Evolutionary conservation across 2,329 filamentous ascomycete species (phyloP).

Genomic region (Fonsecaea multimorphosa): DNA sequence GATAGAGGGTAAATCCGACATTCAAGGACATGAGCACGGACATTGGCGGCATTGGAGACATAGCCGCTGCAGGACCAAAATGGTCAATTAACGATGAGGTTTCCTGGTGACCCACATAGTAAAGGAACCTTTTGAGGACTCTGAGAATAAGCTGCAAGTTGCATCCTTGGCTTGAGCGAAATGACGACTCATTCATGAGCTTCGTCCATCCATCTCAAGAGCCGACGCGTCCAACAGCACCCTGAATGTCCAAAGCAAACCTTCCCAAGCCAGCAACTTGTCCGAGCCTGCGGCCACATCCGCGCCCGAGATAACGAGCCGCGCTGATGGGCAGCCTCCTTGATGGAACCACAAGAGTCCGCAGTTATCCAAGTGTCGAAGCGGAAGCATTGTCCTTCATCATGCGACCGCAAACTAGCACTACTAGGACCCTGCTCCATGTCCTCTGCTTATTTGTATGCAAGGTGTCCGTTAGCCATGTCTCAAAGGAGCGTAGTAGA

Average conservation of each 20-base stretch:
- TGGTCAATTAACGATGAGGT: not conserved
- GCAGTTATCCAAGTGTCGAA: not conserved
- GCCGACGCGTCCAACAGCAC: not conserved
- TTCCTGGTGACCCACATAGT: not conserved
- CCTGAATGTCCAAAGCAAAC: not conserved
- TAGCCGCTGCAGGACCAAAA: not conserved
- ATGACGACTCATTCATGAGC: not conserved
- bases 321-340: not conserved
- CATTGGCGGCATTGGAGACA: not conserved
- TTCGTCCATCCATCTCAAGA: not conserved
- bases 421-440: too few relatives aligned
- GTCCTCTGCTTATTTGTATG: too few relatives aligned
- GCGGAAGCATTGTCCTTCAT: not conserved
- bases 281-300: not conserved
- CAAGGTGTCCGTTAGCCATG: too few relatives aligned
- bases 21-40: not conserved
- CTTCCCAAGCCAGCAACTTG: not conserved
- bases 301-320: not conserved
- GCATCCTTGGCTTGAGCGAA: not conserved
- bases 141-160: not conserved
- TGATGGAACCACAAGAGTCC: not conserved
- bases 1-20: constrained; percentile 1
- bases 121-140: not conserved
- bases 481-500: too few relatives aligned
- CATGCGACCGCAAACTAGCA: not conserved